phyloP scores from a whole-genome alignment of 495 filamentous ascomycete species.

The Lasiosphaeris hirsuta region DNA sequence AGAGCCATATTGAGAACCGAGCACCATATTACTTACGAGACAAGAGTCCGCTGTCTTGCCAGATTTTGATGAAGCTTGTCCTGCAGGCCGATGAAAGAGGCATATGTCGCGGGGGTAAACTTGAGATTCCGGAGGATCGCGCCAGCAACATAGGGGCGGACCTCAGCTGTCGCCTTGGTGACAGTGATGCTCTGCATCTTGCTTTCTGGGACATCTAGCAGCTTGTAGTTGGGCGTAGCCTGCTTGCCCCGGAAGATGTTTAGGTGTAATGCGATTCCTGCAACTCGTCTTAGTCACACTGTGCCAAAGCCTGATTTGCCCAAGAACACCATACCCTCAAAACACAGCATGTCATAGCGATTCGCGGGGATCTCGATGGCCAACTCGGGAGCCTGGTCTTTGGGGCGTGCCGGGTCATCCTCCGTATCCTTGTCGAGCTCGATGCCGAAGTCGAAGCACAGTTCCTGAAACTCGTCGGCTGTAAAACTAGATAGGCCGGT shows the following conservation, averaged over 20 bases:
- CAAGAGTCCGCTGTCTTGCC: slow-evolving; percentile 85
- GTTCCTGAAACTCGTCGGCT: slow-evolving; percentile 87
- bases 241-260: slow-evolving; percentile 85
- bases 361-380: slow-evolving; percentile 99
- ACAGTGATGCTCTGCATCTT: slow-evolving; percentile 77
- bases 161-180: slow-evolving; percentile 69
- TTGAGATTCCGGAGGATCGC: slow-evolving; percentile 86
- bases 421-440: slow-evolving; percentile 96
- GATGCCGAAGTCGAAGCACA: slow-evolving; percentile 99
- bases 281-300: slow-evolving; percentile 2
- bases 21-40: slow-evolving; percentile 48
- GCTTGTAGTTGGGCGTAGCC: slow-evolving; percentile 70
- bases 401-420: slow-evolving; percentile 57
- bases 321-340: slow-evolving; percentile 57
- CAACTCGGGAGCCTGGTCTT: slow-evolving; percentile 84
- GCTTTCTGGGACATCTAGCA: slow-evolving; percentile 66
- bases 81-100: slow-evolving; percentile 96
- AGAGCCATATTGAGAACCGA: not conserved
- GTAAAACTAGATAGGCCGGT: slow-evolving; percentile 60
- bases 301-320: not conserved
- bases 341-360: slow-evolving; percentile 97
- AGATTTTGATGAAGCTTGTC: slow-evolving; percentile 98
- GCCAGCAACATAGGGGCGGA: slow-evolving; percentile 81
- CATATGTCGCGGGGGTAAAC: slow-evolving; percentile 86
- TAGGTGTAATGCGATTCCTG: slow-evolving; percentile 82